Evolutionary conservation across 768 basidiomycete genomes (phyloP), one percentile per base, ranked within the genome.

Genomic region (Mycena galericulata): DNA sequence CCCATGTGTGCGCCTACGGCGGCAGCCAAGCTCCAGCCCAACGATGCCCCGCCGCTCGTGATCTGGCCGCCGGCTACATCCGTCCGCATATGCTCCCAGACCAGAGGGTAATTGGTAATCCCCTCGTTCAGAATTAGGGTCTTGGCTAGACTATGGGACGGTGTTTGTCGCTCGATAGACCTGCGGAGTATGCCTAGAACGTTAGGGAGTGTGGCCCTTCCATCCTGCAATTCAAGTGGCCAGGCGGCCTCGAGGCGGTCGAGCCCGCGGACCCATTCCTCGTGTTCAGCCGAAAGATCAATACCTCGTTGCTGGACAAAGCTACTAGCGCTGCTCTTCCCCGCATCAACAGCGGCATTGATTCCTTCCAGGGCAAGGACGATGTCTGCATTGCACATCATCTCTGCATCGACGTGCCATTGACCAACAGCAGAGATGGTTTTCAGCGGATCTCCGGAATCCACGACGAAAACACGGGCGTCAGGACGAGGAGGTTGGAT

Each of bases 1-100:
- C 76, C 90, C 7, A 92, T 70, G 49, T 80, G 74, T 1, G 86
- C 86, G 3, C 92, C 92, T 5, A 93, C 78, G 4, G 89, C 86
- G 0, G 88, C 91, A 46, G 89, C 91, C 4, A 92, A 78, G 3
- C 84, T 86, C 89, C 90, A 93, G 0, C 92, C 92, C 38, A 93
- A 81, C 11, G 89, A 87, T 1, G 89, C 87, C 6, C 88, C 91
- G 3, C 91, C 91, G 14, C 88, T 89, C 15, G 83, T 75, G 17
- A 91, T 67, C 53, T 89, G 76, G 53, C 80, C 82, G 1, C 89
- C 90, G 1, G 88, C 81, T 1, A 69, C 46, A 34, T 86, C 84
- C 1, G 88, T 84, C 20, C 83, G 80, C 74, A 92, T 77, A 73
- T 92, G 90, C 36, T 81, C 75, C 89, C 89, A 92, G 0, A 87